Base-by-base conservation (phyloP, 2,329 filamentous ascomycete genomes). In the Cordyceps cateniannulata region DNA sequence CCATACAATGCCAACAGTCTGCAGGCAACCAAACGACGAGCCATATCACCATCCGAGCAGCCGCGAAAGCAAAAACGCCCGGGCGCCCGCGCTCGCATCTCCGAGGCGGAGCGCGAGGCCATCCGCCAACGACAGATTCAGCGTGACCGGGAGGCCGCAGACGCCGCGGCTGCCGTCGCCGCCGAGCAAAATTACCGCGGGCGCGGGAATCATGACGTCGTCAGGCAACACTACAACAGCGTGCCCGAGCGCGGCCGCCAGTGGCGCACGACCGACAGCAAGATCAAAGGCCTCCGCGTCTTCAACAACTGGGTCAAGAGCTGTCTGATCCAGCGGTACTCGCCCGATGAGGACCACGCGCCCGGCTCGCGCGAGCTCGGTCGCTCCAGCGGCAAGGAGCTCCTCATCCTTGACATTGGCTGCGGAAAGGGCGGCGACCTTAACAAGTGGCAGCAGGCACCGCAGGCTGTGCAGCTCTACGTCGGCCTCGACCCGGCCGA, bases 271-370 rank as follows among this genome's bases (percentile, higher is more conserved):
- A 96, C 91, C 7, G 92, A 96, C 69, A 96, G 90, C 73, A 89
- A 90, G 69, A 99, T 99, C 79, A 96, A 96, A 76, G 95, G 95
- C 0, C 79, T 99, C 58, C 86, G 95, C 58, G 91, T 89, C 66
- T 95, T 96, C 80, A 99, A 99, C 78, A 99, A 99, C 75, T 99
- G 95, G 95, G 85, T 99, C 76, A 99, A 99, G 80, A 96, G 91
- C 71, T 93, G 90, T 54, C 85, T 98, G 67, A 98, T 99, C 66
- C 93, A 98, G 72, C 97, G 96, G 72, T 98, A 97, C 76, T 91
- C 91, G 5, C 89, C 90, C 0, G 86, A 88, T 65, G 89, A 93
- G 72, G 86, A 90, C 63, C 87, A 87, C 66, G 78, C 83, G 0
- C 84, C 87, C 2, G 83, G 83, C 44, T 84, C 82, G 49, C 78